phyloP scores from a whole-genome alignment of 1,284 basidiomycete species.

The Tylopilus orsonianus region DNA sequence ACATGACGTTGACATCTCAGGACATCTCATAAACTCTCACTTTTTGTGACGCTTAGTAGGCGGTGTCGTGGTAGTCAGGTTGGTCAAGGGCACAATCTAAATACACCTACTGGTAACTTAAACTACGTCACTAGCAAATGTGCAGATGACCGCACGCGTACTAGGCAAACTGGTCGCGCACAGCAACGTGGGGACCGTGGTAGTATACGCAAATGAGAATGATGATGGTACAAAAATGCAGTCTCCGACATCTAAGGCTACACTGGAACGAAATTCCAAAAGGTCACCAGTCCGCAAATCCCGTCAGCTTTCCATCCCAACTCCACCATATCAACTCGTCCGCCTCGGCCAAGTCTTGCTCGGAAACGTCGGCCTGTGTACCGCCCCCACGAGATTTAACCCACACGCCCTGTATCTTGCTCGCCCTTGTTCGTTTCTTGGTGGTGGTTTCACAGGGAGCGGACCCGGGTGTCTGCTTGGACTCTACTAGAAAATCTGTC shows the following conservation, averaged over 20 bases:
- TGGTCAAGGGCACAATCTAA: no score
- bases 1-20: no score
- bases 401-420: slow-evolving; percentile 61
- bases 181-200: no score
- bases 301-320: slow-evolving; percentile 72
- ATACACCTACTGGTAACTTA: no score
- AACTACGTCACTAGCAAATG: no score
- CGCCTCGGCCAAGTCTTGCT: slow-evolving; percentile 40
- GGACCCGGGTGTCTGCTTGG: slow-evolving; percentile 15
- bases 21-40: no score
- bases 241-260: background rate
- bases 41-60: no score
- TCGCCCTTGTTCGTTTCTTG: slow-evolving; percentile 32
- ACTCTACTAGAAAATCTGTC: slow-evolving; percentile 38
- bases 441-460: background rate
- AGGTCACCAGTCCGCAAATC: slow-evolving; percentile 64
- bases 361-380: background rate
- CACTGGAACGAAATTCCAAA: background rate
- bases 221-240: slow-evolving; percentile 7
- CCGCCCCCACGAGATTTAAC: slow-evolving; percentile 36
- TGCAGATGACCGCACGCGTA: no score
- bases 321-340: slow-evolving; percentile 81
- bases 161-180: no score
- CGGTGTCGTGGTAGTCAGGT: no score
- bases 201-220: background rate